Evolutionary conservation across 2,329 filamentous ascomycete species (phyloP).

Genomic region (Botryosphaeria dothidea): DNA sequence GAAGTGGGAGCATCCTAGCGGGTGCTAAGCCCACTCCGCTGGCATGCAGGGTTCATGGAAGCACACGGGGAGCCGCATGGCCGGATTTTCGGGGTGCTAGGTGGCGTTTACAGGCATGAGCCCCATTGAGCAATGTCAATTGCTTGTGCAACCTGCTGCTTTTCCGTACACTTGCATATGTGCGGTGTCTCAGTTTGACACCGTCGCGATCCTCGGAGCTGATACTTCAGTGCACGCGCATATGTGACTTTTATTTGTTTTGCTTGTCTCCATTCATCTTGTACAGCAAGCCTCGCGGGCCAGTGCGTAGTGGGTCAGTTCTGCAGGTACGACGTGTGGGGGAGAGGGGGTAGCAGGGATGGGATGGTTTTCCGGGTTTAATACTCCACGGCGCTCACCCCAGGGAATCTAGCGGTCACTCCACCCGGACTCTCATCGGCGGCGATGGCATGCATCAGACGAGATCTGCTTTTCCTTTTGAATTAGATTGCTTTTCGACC

Average conservation of each 20-base stretch:
- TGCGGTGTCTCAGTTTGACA: constrained; percentile 6
- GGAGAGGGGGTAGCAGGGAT: constrained; percentile 7
- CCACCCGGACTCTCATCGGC: not conserved
- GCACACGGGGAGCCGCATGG: constrained; percentile 13
- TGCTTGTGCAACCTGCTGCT: not conserved
- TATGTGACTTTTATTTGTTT: constrained; percentile 12
- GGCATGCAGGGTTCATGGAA: constrained; percentile 11
- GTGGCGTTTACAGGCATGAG: constrained; percentile 13
- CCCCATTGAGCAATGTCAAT: constrained; percentile 13
- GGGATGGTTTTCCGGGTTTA: not conserved
- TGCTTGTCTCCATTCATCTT: not conserved
- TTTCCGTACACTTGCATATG: constrained; percentile 16
- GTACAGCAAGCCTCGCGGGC: not conserved
- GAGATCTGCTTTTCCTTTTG: constrained; percentile 11
- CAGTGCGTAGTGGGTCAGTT: not conserved
- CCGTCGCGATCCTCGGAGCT: not conserved
- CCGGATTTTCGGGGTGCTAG: not conserved
- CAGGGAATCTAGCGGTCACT: not conserved
- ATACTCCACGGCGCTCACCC: constrained; percentile 1
- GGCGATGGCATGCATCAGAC: constrained; percentile 7
- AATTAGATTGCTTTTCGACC: constrained; percentile 7
- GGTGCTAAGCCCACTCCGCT: not conserved
- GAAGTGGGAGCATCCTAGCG: not conserved
- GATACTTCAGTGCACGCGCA: not conserved
- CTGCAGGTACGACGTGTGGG: constrained; percentile 14